Base-by-base conservation (phyloP, 352 stramenopile species). In the Achlya hypogyna region DNA sequence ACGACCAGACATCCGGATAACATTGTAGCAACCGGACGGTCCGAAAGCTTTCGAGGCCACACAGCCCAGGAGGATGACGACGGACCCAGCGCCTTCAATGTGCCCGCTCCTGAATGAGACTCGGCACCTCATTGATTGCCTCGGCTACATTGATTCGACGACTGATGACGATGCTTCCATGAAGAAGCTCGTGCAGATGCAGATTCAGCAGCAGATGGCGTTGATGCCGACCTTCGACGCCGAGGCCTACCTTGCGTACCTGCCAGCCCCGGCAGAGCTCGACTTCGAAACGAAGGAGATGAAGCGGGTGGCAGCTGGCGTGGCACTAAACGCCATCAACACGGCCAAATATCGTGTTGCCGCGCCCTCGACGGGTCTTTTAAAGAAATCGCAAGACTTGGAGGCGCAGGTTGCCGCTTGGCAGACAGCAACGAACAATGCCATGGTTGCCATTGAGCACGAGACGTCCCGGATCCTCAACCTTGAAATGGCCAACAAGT, bases 141-240 rank as follows among this genome's bases (percentile, higher is more conserved):
- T 93, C 31, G 82, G 82, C 49, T 93, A 93, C 67, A 70, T 89
- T 22, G 84, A 93, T 71, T 76, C 77, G 0, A 78, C 89, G 53
- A 84, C 84, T 63, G 82, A 84, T 40, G 75, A 74, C 18, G 60
- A 67, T 38, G 43, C 31, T 6, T 42, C 28, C 28, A 67, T 67
- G 60, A 49, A 67, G 47, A 67, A 67, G 42, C 32, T 67, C 20
- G 60, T 67, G n/a, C 71, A 69, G 29, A 81, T 87, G 58, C 74
- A 81, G 69, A 69, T 75, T 23, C 81, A 90, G 38, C 81, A 89
- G 70, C 77, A 77, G 45, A 74, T 80, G 38, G 81, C 78, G 20
- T 79, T 89, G 71, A 93, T 93, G 84, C 78, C 77, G 18, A 78
- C 73, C 32, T 90, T 89, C 53, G 60, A 72, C 53, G 34, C 69